Evolutionary conservation across 2,329 filamentous ascomycete species (phyloP).

Genomic region (Uncinocarpus reesii): DNA sequence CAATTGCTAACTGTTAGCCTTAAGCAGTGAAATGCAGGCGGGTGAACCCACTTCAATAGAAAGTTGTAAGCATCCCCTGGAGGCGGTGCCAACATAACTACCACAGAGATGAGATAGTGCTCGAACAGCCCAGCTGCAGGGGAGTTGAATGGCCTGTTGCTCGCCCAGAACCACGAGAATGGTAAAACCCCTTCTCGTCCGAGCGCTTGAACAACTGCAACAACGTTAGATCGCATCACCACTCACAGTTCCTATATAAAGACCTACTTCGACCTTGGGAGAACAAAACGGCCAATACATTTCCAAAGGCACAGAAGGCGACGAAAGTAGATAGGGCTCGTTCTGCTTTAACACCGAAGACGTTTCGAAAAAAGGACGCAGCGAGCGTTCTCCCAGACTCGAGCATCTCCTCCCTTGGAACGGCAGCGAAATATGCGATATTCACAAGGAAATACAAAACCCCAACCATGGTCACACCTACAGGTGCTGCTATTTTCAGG

Average conservation of each 20-base stretch:
- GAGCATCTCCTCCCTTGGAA: slow-evolving; percentile 47
- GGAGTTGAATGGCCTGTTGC: slow-evolving; percentile 56
- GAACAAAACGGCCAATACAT: slow-evolving; percentile 49
- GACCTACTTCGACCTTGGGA: slow-evolving; percentile 33
- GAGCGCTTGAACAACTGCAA: slow-evolving; percentile 44
- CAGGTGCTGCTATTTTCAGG: slow-evolving; percentile 46
- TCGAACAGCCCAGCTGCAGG: slow-evolving; percentile 51
- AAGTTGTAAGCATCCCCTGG: slow-evolving; percentile 61
- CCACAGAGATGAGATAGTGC: slow-evolving; percentile 55
- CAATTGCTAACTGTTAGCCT: background rate
- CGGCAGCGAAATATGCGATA: slow-evolving; percentile 50
- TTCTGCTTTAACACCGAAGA: slow-evolving; percentile 47
- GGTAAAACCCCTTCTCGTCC: slow-evolving; percentile 61
- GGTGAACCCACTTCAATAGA: slow-evolving; percentile 30
- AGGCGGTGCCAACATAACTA: slow-evolving; percentile 57
- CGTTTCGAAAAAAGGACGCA: slow-evolving; percentile 49
- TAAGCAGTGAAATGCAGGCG: background rate
- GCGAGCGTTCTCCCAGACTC: slow-evolving; percentile 46
- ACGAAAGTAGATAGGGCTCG: slow-evolving; percentile 52
- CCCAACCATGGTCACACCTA: slow-evolving; percentile 46
- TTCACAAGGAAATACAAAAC: slow-evolving; percentile 49
- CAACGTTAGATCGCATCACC: background rate
- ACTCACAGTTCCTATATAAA: background rate
- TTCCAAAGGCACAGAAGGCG: slow-evolving; percentile 52
- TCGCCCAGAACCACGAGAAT: slow-evolving; percentile 57